Evolutionary conservation across 2,329 filamentous ascomycete species (phyloP), one percentile per base, ranked within the genome.

Genomic region (Phialophora macrospora): DNA sequence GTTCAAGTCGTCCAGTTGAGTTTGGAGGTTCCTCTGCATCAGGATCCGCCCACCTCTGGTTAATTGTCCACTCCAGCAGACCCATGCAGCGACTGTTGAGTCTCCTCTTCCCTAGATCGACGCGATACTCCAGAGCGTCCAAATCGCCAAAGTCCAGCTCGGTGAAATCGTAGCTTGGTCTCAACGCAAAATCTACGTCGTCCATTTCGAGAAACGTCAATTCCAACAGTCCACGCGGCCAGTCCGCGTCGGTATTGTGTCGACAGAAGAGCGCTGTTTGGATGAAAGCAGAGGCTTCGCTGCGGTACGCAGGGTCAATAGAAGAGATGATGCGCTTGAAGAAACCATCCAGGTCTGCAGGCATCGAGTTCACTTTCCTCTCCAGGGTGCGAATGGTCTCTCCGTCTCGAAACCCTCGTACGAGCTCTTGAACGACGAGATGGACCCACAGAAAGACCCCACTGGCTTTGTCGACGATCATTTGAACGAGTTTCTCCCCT

Each of bases 391-490:
- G 26, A 6, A 54, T 34, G 32, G 26, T n/a, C 38, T 60, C 67
- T 24, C 65, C 62, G 46, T 67, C 58, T 26, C 26, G 17, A 3
- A 69, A 34, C 20, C 54, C 57, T 38, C 44, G 30, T 28, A 65
- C 22, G 1, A 85, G 71, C 5, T 82, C 81, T 5, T 75, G 65
- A 0, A 83, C 75, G 3, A 82, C 81, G 0, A 83, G 70, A 0
- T 79, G 75, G 1, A 80, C 78, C 80, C 81, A 84, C 62, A 83
- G 72, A 55, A 83, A 82, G 3, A 83, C 73, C 0, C 81, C 80
- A 0, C 74, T 75, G 0, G 81, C 73, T 41, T 78, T 80, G 4
- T 72, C 57, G 4, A 72, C 71, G 30, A 84, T 60, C 38, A 7
- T 44, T n/a, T 44, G 38, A 8, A 44, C 17, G 14, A 44, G 14